Evolutionary conservation across 371 early-diverging fungal genomes (phyloP).

Genomic region (Saksenaea vasiformis): DNA sequence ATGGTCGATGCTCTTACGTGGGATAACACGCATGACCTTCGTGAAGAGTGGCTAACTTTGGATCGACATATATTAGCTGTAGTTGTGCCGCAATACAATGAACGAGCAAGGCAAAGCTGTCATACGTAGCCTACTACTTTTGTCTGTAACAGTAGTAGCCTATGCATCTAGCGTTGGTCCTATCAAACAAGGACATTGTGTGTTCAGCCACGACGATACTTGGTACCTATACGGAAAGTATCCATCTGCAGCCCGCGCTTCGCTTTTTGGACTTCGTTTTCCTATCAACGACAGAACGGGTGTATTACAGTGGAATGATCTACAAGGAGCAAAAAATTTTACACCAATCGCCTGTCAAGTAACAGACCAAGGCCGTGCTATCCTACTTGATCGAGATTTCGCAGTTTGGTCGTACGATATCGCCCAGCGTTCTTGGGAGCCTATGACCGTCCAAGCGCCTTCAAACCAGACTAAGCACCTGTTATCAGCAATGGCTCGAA

Average conservation of each 20-base stretch:
- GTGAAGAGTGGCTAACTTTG: too few relatives aligned
- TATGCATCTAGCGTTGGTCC: background rate
- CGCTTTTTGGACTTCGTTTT: background rate
- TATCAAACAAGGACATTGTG: background rate
- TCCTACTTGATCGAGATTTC: background rate
- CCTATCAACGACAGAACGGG: background rate
- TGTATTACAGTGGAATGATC: background rate
- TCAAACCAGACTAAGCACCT: background rate
- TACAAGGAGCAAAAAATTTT: background rate
- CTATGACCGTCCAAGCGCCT: background rate
- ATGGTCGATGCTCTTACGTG: too few relatives aligned
- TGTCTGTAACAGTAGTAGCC: background rate
- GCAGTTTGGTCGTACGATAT: background rate
- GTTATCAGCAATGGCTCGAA: background rate
- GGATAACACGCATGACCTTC: too few relatives aligned
- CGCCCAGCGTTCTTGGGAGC: background rate
- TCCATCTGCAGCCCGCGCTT: background rate
- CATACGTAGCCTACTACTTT: background rate
- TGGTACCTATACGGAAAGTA: background rate
- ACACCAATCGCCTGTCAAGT: background rate
- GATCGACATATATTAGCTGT: background rate
- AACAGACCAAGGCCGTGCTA: background rate
- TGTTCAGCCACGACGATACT: background rate
- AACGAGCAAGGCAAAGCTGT: background rate
- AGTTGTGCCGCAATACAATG: background rate